Evolutionary conservation across 768 basidiomycete species (phyloP), one percentile per base, ranked within the genome.

Genomic region (Coprinopsis cinerea): DNA sequence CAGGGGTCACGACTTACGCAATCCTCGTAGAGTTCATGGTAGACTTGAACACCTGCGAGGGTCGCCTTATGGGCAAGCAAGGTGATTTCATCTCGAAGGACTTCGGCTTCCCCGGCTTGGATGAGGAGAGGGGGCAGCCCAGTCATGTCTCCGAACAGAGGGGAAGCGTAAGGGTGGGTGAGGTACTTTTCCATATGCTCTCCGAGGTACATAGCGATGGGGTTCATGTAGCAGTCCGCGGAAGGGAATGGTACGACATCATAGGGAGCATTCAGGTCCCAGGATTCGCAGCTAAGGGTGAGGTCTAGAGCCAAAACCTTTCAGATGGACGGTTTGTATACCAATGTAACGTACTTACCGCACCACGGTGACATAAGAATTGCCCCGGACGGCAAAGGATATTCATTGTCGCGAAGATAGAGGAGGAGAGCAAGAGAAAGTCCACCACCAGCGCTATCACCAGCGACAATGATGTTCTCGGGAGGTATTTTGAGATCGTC

Each of bases 241-340:
- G 75, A 68, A 3, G 89, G 89, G 42, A 75, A 74, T 2, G 88
- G 85, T 1, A 93, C 80, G 39, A 94, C 82, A 63, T 93, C 92
- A 64, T 75, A 93, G n/a, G 75, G 68, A 23, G 86, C 82, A 64
- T 97, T 97, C 49, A 87, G 88, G 25, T 95, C 92, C 92, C 95
- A 98, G n/a, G 92, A 95, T 49, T 93, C 90, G 64, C 93, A 97
- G 56, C 92, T 94, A 82, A 96, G 90, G 0, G 96, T 97, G 54
- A 99, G 68, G 65, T 95, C 92, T 90, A 55, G 17, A 28, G 17
- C 20, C 27, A 28, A 22, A 41, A 14, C 7, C 49, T 42, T 22
- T 37, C 15, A 45, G 43, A 22, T 55, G 55, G 43, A 42, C 26
- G 36, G 24, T 28, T 42, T 18, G 25, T 35, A 5, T 28, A n/a